Evolutionary conservation across 2,329 filamentous ascomycete species (phyloP).

Genomic region (Macrophomina tecta): DNA sequence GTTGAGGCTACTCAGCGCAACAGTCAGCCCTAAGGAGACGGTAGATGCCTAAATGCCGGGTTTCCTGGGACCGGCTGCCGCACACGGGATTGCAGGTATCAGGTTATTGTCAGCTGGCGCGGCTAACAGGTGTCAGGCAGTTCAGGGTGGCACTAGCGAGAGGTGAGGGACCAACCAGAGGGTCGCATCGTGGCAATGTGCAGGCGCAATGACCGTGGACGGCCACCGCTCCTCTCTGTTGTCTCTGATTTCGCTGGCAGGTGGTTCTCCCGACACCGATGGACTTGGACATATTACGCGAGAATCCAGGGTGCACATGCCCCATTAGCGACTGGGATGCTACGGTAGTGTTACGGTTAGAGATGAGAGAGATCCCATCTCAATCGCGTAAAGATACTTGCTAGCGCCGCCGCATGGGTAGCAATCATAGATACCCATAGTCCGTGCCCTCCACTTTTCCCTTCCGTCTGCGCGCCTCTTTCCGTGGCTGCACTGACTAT

Average conservation of each 20-base stretch:
- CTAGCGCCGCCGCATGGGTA: neutral
- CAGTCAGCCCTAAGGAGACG: constrained; percentile 11
- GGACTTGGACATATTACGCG: constrained; percentile 4
- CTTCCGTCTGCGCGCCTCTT: neutral
- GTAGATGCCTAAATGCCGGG: neutral
- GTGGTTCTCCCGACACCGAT: neutral
- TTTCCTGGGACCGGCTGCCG: neutral
- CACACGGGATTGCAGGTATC: neutral
- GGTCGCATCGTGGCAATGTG: neutral
- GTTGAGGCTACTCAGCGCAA: neutral
- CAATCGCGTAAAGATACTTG: neutral
- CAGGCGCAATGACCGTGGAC: neutral
- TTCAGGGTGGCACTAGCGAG: neutral
- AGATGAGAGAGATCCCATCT: neutral
- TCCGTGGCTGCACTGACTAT: neutral
- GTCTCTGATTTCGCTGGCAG: neutral
- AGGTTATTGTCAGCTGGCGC: neutral
- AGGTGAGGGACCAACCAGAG: neutral
- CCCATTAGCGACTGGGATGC: neutral
- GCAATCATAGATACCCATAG: neutral
- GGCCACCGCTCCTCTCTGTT: neutral
- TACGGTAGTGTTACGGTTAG: neutral
- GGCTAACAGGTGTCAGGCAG: neutral
- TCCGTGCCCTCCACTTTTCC: neutral
- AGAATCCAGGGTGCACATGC: neutral